A percentile compares a stretch with the other conserved stretches of the same genome.
Conservation (phyloP, 2,329 filamentous ascomycete species). For the Exutisphaerella laricina region DNA sequence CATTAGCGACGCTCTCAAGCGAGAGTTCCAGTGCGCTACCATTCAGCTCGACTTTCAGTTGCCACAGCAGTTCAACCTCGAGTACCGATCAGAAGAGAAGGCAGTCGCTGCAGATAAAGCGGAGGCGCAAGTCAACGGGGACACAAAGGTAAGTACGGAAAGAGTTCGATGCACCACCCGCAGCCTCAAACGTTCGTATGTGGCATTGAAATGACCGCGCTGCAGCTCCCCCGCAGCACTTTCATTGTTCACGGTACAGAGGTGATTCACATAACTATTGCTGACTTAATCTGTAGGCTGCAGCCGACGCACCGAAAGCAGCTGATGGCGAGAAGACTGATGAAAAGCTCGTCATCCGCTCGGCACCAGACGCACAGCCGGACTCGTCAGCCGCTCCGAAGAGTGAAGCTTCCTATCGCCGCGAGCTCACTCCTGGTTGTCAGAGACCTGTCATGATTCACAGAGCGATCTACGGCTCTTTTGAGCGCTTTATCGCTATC, state of each 20-base stretch:
- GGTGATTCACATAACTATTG: too few relatives aligned
- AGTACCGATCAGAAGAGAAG: slow-evolving; percentile 71
- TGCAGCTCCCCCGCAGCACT: too few relatives aligned
- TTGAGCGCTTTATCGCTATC: slow-evolving; percentile 66
- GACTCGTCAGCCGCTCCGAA: slow-evolving; percentile 29
- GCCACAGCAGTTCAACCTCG: slow-evolving; percentile 77
- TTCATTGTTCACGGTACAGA: too few relatives aligned
- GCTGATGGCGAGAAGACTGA: slow-evolving; percentile 35
- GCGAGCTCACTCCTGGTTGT: slow-evolving; percentile 61
- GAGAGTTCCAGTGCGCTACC: slow-evolving; percentile 85
- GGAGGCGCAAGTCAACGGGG: slow-evolving; percentile 18
- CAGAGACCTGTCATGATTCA: slow-evolving; percentile 82
- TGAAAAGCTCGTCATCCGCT: slow-evolving; percentile 27
- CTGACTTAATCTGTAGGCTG: too few relatives aligned
- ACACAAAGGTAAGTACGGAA: too few relatives aligned
- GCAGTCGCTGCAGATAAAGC: slow-evolving; percentile 39
- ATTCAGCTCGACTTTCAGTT: slow-evolving; percentile 92
- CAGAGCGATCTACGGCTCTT: slow-evolving; percentile 69
- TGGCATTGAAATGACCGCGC: too few relatives aligned
- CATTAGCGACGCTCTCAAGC: slow-evolving; percentile 77
- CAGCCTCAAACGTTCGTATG: too few relatives aligned
- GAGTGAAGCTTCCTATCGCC: slow-evolving; percentile 32
- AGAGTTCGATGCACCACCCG: too few relatives aligned
- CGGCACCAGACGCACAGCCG: slow-evolving; percentile 28
- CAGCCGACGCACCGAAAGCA: slow-evolving; percentile 30